Evolutionary conservation across 2,329 filamentous ascomycete species (phyloP).

Genomic region (Clonostachys sp.): DNA sequence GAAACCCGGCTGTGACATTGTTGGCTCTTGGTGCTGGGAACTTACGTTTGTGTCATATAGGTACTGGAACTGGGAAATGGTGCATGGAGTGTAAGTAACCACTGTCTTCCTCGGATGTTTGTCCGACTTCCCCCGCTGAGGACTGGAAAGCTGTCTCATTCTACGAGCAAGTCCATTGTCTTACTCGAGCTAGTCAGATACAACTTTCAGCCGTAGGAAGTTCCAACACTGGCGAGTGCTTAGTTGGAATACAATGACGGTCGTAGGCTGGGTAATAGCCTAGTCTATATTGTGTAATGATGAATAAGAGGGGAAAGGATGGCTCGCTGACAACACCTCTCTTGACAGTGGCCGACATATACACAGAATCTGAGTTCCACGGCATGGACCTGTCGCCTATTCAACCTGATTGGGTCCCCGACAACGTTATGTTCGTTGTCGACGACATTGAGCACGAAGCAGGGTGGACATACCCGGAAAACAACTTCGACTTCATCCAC

Average conservation of each 20-base stretch:
- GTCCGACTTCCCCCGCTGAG: no score
- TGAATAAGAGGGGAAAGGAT: no score
- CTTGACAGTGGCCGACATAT: slow-evolving; percentile 38
- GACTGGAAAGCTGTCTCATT: no score
- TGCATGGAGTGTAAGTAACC: slow-evolving; percentile 39
- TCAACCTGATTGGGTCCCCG: slow-evolving; percentile 52
- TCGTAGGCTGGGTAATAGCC: no score
- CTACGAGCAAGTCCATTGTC: no score
- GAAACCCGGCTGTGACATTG: no score
- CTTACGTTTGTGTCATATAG: slow-evolving; percentile 16
- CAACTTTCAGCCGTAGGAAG: no score
- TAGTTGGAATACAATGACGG: no score
- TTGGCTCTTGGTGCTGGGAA: neutral
- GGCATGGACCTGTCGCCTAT: slow-evolving; percentile 56
- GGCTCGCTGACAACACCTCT: slow-evolving; percentile 5
- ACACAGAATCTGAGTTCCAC: slow-evolving; percentile 34
- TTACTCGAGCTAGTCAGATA: no score
- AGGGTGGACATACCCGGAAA: slow-evolving; percentile 35
- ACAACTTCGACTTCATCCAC: slow-evolving; percentile 27
- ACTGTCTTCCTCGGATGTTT: no score
- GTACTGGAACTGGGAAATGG: slow-evolving; percentile 48
- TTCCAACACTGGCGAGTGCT: no score
- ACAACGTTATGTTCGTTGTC: slow-evolving; percentile 60
- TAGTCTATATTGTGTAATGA: no score
- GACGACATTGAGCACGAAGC: slow-evolving; percentile 56